Evolutionary conservation across 2,329 filamentous ascomycete genomes (phyloP).

Genomic region (Fusarium chuoi): DNA sequence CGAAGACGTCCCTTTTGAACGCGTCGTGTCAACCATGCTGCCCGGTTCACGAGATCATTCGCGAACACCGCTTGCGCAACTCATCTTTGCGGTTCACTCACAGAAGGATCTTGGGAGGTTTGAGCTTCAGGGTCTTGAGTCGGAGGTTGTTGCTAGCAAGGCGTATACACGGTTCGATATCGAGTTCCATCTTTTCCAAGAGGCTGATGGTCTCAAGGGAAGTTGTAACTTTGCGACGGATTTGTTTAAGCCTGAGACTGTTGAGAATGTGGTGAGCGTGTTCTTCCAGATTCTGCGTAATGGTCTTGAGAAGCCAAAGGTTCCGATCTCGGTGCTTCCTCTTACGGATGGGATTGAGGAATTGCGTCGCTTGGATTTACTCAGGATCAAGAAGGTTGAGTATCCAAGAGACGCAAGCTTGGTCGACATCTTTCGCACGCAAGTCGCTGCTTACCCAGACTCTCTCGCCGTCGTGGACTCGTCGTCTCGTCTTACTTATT

Average conservation of each 20-base stretch:
- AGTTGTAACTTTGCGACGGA: conserved; percentile 34
- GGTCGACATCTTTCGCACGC: conserved; percentile 34
- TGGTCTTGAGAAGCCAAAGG: conserved; percentile 18
- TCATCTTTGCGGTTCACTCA: conserved; percentile 24
- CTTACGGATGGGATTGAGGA: not conserved
- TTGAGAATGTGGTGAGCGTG: conserved; percentile 27
- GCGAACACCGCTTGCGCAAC: not conserved
- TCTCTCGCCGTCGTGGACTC: conserved; percentile 33
- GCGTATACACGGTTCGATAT: conserved; percentile 36
- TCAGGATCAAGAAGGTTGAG: not conserved
- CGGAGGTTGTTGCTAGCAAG: not conserved
- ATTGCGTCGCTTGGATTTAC: not conserved
- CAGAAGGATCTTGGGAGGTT: conserved; percentile 35
- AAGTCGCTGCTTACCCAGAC: conserved; percentile 23
- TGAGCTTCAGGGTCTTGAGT: conserved; percentile 24
- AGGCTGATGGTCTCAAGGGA: conserved; percentile 12
- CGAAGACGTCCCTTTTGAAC: conserved; percentile 13
- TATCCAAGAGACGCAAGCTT: conserved; percentile 31
- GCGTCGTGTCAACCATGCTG: not conserved
- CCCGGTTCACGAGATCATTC: conserved; percentile 4
- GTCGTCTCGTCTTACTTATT: conserved; percentile 30
- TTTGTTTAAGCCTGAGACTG: conserved; percentile 33
- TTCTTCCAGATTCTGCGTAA: conserved; percentile 28
- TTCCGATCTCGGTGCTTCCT: not conserved
- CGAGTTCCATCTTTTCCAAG: conserved; percentile 42